These are phyloP conservation scores for Colletotrichum orbiculare DNA, from an alignment of 2,329 filamentous ascomycete genomes.

Conservation along the genomic window DNA sequence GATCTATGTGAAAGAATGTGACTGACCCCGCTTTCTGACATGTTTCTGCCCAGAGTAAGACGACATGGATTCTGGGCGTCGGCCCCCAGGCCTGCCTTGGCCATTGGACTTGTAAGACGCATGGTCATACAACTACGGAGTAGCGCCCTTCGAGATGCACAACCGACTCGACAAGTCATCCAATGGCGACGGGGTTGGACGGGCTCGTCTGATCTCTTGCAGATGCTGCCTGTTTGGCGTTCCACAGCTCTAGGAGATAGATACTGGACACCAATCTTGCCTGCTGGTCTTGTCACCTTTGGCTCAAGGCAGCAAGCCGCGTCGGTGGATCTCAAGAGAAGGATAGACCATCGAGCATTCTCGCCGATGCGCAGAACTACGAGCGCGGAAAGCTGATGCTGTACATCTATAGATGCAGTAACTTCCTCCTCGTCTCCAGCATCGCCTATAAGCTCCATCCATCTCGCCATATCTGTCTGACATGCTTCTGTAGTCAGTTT, in stretches of 20 bases:
- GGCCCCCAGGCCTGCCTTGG: background rate
- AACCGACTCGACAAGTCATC: background rate
- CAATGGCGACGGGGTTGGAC: background rate
- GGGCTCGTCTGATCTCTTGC: background rate
- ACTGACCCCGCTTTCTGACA: too few relatives aligned
- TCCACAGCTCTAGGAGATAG: background rate
- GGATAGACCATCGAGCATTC: too few relatives aligned
- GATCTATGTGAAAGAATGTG: too few relatives aligned
- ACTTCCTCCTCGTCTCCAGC: too few relatives aligned
- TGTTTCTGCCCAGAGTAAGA: too few relatives aligned
- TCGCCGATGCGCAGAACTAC: fast-evolving
- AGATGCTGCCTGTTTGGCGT: conserved; percentile 7
- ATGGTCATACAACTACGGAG: background rate
- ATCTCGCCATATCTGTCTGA: too few relatives aligned
- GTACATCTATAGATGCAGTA: too few relatives aligned
- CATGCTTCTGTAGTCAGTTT: too few relatives aligned
- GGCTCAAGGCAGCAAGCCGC: background rate
- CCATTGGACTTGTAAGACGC: background rate
- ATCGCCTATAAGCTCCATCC: too few relatives aligned
- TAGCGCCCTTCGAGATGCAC: background rate
- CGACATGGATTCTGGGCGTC: background rate
- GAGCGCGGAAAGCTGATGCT: too few relatives aligned
- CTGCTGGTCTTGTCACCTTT: background rate
- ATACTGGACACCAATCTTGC: background rate
- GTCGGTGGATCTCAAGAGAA: too few relatives aligned